Conservation (phyloP, 2,329 filamentous ascomycete genomes). For the Amphichorda felina region DNA sequence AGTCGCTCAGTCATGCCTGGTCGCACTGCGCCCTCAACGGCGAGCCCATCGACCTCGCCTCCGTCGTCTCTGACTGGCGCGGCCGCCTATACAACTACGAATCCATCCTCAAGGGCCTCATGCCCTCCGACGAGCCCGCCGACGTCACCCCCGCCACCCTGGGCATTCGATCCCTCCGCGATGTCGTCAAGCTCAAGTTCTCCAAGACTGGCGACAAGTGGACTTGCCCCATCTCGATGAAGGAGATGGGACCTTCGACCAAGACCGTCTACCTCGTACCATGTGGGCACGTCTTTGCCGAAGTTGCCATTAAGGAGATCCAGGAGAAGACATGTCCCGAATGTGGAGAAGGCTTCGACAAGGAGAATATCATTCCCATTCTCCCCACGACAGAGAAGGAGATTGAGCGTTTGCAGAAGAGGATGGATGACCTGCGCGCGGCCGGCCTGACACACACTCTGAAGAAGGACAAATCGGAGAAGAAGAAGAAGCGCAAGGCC, state of each 20-base stretch:
- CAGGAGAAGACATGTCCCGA: constrained; percentile 49
- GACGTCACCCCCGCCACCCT: constrained; percentile 30
- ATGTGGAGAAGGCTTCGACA: constrained; percentile 64
- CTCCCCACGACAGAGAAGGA: constrained; percentile 62
- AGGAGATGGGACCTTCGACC: constrained; percentile 66
- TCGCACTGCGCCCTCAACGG: constrained; percentile 78
- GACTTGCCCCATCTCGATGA: constrained; percentile 80
- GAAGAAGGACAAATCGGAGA: constrained; percentile 63
- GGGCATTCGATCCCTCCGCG: constrained; percentile 68
- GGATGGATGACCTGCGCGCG: constrained; percentile 57
- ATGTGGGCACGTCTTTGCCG: constrained; percentile 89
- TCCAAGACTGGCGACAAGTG: constrained; percentile 40
- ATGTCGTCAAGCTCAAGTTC: constrained; percentile 81
- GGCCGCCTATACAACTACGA: constrained; percentile 95
- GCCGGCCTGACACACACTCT: constrained; percentile 73
- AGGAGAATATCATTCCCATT: constrained; percentile 72
- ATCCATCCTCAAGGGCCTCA: constrained; percentile 55
- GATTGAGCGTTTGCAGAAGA: constrained; percentile 50
- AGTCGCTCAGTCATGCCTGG: constrained; percentile 82
- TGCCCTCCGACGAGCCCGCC: constrained; percentile 47
- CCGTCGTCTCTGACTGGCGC: constrained; percentile 72
- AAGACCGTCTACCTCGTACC: constrained; percentile 86
- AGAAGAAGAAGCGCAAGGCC: constrained; percentile 56
- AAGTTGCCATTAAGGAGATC: constrained; percentile 76
- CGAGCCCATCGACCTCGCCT: constrained; percentile 53